These are phyloP conservation scores for Pseudonitzschia delicatissima DNA, from an alignment of 108 stramenopile species.

Conservation along the genomic window DNA sequence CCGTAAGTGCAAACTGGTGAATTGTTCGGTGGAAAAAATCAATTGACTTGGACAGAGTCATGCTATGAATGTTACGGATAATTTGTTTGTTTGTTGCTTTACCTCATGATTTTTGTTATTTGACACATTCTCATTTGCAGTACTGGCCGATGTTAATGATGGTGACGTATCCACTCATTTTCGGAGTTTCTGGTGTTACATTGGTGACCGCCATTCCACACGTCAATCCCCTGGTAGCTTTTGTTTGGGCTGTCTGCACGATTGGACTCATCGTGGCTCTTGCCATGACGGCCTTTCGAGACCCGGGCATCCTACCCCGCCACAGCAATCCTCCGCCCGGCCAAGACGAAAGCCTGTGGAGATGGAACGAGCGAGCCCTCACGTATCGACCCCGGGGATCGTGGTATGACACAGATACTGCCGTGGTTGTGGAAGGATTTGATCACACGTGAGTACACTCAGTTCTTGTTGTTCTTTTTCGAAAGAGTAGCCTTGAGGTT, in stretches of 20 bases:
- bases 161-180: conserved; percentile 29
- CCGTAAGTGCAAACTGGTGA: conserved; percentile 23
- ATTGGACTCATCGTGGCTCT: conserved; percentile 34
- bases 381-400: conserved; percentile 77
- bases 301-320: conserved; percentile 59
- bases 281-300: conserved; percentile 35
- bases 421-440: conserved; percentile 82
- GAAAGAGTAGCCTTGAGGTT: not conserved
- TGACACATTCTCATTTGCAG: not conserved
- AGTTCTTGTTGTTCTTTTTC: too few relatives aligned
- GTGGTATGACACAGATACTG: conserved; percentile 78
- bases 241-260: conserved; percentile 28
- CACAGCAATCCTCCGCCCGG: conserved; percentile 24
- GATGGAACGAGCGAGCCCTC: conserved; percentile 84
- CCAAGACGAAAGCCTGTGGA: conserved; percentile 37
- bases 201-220: conserved; percentile 3
- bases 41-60: conserved; percentile 20
- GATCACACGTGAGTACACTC: conserved; percentile 76
- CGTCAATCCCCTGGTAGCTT: conserved; percentile 10
- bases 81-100: too few relatives aligned
- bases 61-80: too few relatives aligned
- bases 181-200: conserved; percentile 21
- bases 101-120: conserved; percentile 25
- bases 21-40: not conserved
- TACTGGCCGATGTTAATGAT: conserved; percentile 24